Evolutionary conservation across 2,329 filamentous ascomycete genomes (phyloP), one percentile per base, ranked within the genome.

Genomic region (Chaetomium sp.): DNA sequence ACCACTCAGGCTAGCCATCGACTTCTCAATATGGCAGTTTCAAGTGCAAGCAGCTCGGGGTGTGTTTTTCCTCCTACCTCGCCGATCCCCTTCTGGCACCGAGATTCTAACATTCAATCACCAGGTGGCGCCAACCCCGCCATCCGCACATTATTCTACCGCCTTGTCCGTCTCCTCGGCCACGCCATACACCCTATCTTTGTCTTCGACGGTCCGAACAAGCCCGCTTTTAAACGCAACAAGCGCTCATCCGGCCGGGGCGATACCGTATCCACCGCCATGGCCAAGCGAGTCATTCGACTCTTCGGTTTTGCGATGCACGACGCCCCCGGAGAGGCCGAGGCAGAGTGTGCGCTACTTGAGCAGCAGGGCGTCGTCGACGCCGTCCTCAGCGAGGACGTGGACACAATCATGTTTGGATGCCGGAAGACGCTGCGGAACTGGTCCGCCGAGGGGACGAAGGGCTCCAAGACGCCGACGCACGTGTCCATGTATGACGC

Each of bases 341-440:
- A 99, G 75, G 95, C 95, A 1, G 95, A 99, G 78, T 99, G 95
- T 70, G 95, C 95, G 0, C 79, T 95, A 19, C 78, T 99, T 3
- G 93, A 99, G 73, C 83, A 84, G 65, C 84, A 89, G 54, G 93
- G 92, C 0, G 81, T 97, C 9, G 93, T 97, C 0, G 95, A 99
- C 76, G 94, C 92, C 0, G 95, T 98, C 1, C 82, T 99, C 71
- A 97, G 92, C 75, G 93, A 99, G 75, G 95, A 99, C 80, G 93
- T 97, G 51, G 95, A 99, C 75, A 95, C 94, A 1, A 85, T 98
- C 72, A 98, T 98, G 94, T 98, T 98, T 78, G 95, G 95, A 1
- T 95, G 92, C 68, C 88, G 85, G 0, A 78, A 87, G 45, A 94
- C 90, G 0, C 78, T 97, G 50, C 85, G 92, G 58, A 94, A 92